These are phyloP conservation scores for Nectriaceae sp. DNA, from an alignment of 2,329 filamentous ascomycete genomes.

Conservation along the genomic window DNA sequence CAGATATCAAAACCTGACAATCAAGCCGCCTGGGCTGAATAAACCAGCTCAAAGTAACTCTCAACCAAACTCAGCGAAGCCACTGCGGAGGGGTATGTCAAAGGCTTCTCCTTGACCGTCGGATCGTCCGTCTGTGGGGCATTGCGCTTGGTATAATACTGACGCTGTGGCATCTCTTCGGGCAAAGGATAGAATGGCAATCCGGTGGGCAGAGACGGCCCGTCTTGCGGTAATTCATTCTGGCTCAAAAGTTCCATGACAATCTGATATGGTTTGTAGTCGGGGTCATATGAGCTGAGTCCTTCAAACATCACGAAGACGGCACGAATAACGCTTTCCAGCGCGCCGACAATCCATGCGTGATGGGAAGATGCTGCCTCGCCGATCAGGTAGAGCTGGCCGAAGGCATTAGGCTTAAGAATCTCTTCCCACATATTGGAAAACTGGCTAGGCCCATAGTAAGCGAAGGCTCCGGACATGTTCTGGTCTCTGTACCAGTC, in stretches of 20 bases:
- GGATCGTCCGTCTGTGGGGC: background rate
- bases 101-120: background rate
- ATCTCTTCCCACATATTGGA: conserved; percentile 26
- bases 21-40: too few relatives aligned
- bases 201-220: background rate
- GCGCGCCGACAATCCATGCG: conserved; percentile 22
- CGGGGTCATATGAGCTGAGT: background rate
- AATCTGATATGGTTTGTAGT: background rate
- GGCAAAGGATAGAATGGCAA: conserved; percentile 10
- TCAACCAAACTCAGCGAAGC: conserved; percentile 5
- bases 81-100: conserved; percentile 3
- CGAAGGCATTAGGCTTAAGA: conserved; percentile 23
- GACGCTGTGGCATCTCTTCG: conserved; percentile 7
- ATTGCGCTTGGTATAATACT: background rate
- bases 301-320: conserved; percentile 12
- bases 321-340: conserved; percentile 22
- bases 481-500: conserved; percentile 24
- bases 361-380: conserved; percentile 23
- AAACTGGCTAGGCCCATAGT: conserved; percentile 20
- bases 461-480: conserved; percentile 25
- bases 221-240: background rate
- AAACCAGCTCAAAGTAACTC: conserved; percentile 11
- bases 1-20: too few relatives aligned
- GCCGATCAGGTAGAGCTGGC: conserved; percentile 20
- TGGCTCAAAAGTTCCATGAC: background rate